Base-by-base conservation (phyloP, 768 basidiomycete species). In the Galerina marginata region DNA sequence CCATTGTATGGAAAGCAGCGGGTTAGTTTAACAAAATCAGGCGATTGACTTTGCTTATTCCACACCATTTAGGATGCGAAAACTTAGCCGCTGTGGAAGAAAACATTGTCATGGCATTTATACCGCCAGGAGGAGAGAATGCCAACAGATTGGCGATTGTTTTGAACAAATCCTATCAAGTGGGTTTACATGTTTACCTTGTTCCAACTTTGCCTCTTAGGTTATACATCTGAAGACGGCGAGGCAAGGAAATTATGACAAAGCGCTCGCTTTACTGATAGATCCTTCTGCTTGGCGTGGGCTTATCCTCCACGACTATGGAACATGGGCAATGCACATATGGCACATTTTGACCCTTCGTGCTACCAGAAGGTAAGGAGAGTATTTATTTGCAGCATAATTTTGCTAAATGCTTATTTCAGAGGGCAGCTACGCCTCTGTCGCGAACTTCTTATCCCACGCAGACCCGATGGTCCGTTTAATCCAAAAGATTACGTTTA, bases 301-400 rank as follows among this genome's bases (percentile, higher is more conserved):
- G 6, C 74, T 95, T 48, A 80, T 81, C 11, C 70, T 91, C 16
- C 75, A 81, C 39, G 88, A 90, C 69, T 91, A 91, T 70, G 74
- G 77, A n/a, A 74, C 80, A 37, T 95, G 93, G 93, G 86, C 89
- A 16, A 77, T 80, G 49, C 84, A 89, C 69, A 81, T 93, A 46
- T 95, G 92, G 93, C 85, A 91, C 68, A 83, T 91, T 54, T 77
- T 95, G 26, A 82, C 81, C 11, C 72, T 92, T 60, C 83, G 89
- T 23, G 83, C 88, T 11, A 86, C 84, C 59, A 86, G 93, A 55
- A 83, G 88, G 92, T 91, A 69, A 43, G 77, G 70, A 50, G 25
- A 9, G 1, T 15, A 29, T 38, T 16, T 43, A 25, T 49, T 9
- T 52, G 12, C 4, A 40, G 48, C 36, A 23, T n/a, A 36, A 12